Evolutionary conservation across 306 rosid genomes (phyloP).

Genomic region (Prunus salicina): DNA sequence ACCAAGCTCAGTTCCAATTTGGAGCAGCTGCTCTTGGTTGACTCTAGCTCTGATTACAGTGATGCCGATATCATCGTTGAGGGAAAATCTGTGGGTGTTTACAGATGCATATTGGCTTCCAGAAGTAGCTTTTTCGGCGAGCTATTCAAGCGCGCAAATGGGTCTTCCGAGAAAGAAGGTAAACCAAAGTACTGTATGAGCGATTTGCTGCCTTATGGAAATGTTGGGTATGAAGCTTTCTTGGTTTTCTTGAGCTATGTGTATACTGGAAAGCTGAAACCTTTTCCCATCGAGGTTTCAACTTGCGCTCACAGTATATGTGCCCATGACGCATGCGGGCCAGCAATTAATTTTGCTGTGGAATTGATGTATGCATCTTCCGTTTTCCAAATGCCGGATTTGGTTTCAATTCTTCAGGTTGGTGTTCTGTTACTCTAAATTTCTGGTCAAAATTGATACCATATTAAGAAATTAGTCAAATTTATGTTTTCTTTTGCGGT

Average conservation of each 20-base stretch:
- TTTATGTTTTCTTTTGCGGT: background rate
- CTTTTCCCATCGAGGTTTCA: conserved; percentile 45
- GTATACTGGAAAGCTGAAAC: conserved; percentile 46
- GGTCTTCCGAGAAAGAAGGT: conserved; percentile 28
- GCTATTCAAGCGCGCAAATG: conserved; percentile 29
- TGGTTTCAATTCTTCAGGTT: conserved; percentile 48
- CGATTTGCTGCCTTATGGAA: conserved; percentile 49
- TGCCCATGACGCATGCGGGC: conserved; percentile 51
- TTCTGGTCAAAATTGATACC: background rate
- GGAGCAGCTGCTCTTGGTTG: conserved; percentile 41
- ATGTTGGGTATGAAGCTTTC: conserved; percentile 48
- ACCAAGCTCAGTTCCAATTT: conserved; percentile 49
- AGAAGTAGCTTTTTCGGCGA: conserved; percentile 44
- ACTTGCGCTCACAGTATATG: conserved; percentile 46
- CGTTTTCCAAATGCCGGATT: conserved; percentile 44
- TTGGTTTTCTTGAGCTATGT: conserved; percentile 38
- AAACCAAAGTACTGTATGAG: conserved; percentile 32
- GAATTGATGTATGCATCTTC: conserved; percentile 51
- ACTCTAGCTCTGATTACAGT: conserved; percentile 34
- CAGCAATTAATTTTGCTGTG: conserved; percentile 46
- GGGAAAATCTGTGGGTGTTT: conserved; percentile 38
- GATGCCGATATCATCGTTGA: conserved; percentile 50
- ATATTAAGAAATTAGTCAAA: background rate
- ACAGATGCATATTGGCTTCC: conserved; percentile 48
- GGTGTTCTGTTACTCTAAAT: conserved; percentile 6